These are phyloP conservation scores for Umbelopsis vinacea DNA, from an alignment of 192 early-diverging fungal species.

Conservation along the genomic window DNA sequence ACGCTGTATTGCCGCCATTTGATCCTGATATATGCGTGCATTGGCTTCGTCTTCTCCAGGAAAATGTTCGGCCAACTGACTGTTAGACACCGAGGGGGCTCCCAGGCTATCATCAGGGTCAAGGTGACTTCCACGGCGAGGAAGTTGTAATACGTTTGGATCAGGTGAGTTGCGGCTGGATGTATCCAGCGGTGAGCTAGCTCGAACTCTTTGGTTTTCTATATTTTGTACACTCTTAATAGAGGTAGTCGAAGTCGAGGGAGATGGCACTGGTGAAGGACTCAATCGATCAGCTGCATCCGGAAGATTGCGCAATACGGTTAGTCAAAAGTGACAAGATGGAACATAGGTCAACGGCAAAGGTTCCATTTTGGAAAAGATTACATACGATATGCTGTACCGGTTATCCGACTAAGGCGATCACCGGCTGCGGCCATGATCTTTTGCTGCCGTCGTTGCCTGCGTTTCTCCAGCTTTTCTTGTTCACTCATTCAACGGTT, in stretches of 20 bases:
- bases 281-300: slow-evolving; percentile 12
- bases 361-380: neutral
- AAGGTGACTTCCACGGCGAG: slow-evolving; percentile 38
- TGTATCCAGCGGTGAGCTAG: slow-evolving; percentile 12
- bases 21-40: slow-evolving; percentile 9
- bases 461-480: slow-evolving; percentile 37
- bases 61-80: slow-evolving; percentile 2
- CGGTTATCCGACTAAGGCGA: slow-evolving; percentile 40
- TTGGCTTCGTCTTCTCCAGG: slow-evolving; percentile 2
- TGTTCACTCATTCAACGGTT: slow-evolving; percentile 24
- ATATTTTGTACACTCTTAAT: neutral
- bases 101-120: slow-evolving; percentile 55
- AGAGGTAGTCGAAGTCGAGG: neutral
- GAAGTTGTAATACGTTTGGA: neutral
- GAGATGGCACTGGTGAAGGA: slow-evolving; percentile 22
- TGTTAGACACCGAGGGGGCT: slow-evolving; percentile 34
- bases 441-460: slow-evolving; percentile 35
- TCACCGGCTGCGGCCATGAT: slow-evolving; percentile 36
- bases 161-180: neutral
- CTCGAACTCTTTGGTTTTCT: neutral
- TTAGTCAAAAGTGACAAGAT: neutral
- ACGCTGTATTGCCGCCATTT: slow-evolving; percentile 7
- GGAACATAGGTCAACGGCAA: too few relatives aligned
- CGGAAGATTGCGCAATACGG: neutral
- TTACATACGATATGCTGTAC: slow-evolving; percentile 37